Conservation (phyloP, 805 yeast species). For the Komagataella pastoris region DNA sequence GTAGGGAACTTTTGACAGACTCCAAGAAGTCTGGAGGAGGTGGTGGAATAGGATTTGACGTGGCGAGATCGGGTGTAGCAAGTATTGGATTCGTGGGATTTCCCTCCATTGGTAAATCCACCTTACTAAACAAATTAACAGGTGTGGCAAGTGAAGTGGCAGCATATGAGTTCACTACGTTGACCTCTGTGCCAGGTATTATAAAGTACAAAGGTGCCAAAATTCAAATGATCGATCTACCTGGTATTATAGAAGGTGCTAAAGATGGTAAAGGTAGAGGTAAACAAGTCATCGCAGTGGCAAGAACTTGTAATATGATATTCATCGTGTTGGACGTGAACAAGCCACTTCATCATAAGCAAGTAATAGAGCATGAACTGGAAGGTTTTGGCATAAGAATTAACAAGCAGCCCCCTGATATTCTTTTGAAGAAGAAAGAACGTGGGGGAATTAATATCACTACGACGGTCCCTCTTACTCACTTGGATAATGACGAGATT, state of each 20-base stretch:
- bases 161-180: constrained; percentile 92
- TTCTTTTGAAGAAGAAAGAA: constrained; percentile 82
- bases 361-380: constrained; percentile 84
- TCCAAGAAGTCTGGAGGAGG: constrained; percentile 75
- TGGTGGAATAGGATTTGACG: constrained; percentile 91
- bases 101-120: constrained; percentile 90
- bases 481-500: constrained; percentile 84
- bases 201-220: constrained; percentile 95
- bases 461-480: constrained; percentile 85
- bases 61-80: constrained; percentile 97
- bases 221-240: constrained; percentile 88
- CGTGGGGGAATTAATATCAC: constrained; percentile 93
- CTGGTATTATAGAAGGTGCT: constrained; percentile 87
- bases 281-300: constrained; percentile 96
- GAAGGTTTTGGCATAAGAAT: constrained; percentile 97
- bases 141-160: constrained; percentile 98
- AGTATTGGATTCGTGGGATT: constrained; percentile 97
- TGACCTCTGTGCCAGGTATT: constrained; percentile 96
- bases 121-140: constrained; percentile 75
- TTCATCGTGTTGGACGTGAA: constrained; percentile 93
- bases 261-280: constrained; percentile 90
- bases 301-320: constrained; percentile 90
- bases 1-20: constrained; percentile 78
- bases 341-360: constrained; percentile 90
- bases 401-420: constrained; percentile 88